Conservation (phyloP, 495 filamentous ascomycete genomes). For the Gamarada debralockiae region DNA sequence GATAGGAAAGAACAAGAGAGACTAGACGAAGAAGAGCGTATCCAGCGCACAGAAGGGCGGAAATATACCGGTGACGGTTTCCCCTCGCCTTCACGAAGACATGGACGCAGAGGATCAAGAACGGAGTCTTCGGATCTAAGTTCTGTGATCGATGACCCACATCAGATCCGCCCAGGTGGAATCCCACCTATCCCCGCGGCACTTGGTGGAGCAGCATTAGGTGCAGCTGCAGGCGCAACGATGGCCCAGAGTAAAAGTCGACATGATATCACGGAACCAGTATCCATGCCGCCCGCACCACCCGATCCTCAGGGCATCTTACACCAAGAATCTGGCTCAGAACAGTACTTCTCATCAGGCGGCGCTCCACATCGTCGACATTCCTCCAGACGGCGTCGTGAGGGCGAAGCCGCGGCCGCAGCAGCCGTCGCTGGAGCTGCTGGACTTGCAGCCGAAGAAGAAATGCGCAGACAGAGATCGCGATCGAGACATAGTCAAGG, state of each 20-base stretch:
- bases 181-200: slow-evolving; percentile 44
- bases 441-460: slow-evolving; percentile 33
- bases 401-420: slow-evolving; percentile 43
- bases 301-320: slow-evolving; percentile 53
- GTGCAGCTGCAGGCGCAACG: slow-evolving; percentile 26
- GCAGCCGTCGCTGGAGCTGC: slow-evolving; percentile 44
- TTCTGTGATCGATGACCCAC: slow-evolving; percentile 18
- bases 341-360: slow-evolving; percentile 49
- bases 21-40: slow-evolving; percentile 48
- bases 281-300: slow-evolving; percentile 46
- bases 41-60: slow-evolving; percentile 23
- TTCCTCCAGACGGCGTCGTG: slow-evolving; percentile 33
- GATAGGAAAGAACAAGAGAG: slow-evolving; percentile 61
- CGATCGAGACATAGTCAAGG: slow-evolving; percentile 15
- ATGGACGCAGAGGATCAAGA: slow-evolving; percentile 40
- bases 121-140: slow-evolving; percentile 27
- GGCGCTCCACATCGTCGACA: slow-evolving; percentile 42
- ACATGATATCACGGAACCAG: slow-evolving; percentile 29
- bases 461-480: slow-evolving; percentile 9
- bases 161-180: slow-evolving; percentile 13
- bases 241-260: slow-evolving; percentile 21
- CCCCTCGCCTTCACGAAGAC: slow-evolving; percentile 42
- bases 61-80: slow-evolving; percentile 54
- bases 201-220: slow-evolving; percentile 16
- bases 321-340: slow-evolving; percentile 51